Base-by-base conservation (phyloP, 2,329 filamentous ascomycete genomes). In the Emmonsiellopsis sp. region DNA sequence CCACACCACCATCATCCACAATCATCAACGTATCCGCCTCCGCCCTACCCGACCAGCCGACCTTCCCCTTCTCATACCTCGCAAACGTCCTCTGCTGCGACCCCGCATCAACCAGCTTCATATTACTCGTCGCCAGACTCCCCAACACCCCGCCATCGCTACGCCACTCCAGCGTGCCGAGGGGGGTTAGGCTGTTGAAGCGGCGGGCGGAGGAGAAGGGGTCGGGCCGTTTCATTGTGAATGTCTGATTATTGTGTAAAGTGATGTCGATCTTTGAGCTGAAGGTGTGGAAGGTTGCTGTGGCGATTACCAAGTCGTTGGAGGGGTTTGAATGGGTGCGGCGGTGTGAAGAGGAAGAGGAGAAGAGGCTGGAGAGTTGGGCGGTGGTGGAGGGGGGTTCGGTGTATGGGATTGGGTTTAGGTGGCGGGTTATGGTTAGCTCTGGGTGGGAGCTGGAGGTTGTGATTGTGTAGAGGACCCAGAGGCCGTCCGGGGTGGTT, bases 81-180 rank as follows among this genome's bases (percentile, higher is more conserved):
- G 58, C 58, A 42, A 58, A 42, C 37, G 57, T 54, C 9, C 56
- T 50, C 3, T 43, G 52, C n/a, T 49, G 30, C n/a, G n/a, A n/a
- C 10, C 11, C 35, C 13, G 46, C 45, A 42, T 58, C 56, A 7
- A 58, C 41, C 10, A 58, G 46, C 35, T 55, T 54, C 37, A 53
- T 48, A 20, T 53, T 57, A 32, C 56, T 57, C 26, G 37, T 53
- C 2, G 52, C 30, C 6, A 59, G 41, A 10, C 50, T 53, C 5
- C 48, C 48, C n/a, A 50, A 7, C 16, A 34, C 10, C 7, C 42
- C 53, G 5, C 54, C 54, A 30, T 55, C 56, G n/a, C 46, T 38
- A 37, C 55, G 56, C 58, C 58, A 58, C 9, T 57, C 49, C 38
- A 59, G 34, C 31, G 40, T 55, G 20, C 58, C 58, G 7, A 59